Evolutionary conservation across 2,329 filamentous ascomycete species (phyloP).

Genomic region (Colletotrichum sidae): DNA sequence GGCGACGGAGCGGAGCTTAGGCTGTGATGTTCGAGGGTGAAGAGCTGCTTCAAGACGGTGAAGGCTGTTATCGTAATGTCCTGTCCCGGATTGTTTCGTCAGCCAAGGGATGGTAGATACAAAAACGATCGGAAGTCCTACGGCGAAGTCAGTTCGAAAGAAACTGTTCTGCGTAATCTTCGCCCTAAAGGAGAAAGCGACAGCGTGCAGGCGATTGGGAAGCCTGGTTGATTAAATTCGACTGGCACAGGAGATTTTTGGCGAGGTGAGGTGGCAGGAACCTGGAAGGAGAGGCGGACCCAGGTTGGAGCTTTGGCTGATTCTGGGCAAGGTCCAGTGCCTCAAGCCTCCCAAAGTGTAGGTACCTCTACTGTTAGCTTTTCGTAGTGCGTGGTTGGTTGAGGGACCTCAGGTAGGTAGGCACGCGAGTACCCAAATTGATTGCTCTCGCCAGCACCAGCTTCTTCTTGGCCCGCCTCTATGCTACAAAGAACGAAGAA

Average conservation of each 20-base stretch:
- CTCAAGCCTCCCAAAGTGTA: too few relatives aligned
- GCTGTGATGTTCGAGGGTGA: not conserved
- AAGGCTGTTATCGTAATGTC: not conserved
- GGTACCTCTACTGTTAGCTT: too few relatives aligned
- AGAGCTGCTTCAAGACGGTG: slow-evolving; percentile 9
- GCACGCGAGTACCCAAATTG: too few relatives aligned
- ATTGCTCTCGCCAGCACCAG: too few relatives aligned
- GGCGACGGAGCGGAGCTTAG: slow-evolving; percentile 8
- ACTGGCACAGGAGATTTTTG: slow-evolving; percentile 29
- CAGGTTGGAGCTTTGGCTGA: not conserved
- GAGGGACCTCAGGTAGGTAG: too few relatives aligned
- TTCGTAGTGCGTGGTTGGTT: too few relatives aligned
- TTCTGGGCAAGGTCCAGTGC: too few relatives aligned
- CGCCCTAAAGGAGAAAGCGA: slow-evolving; percentile 15
- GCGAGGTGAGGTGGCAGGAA: slow-evolving; percentile 35
- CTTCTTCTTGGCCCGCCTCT: too few relatives aligned
- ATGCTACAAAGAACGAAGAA: too few relatives aligned
- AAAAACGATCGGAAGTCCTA: not conserved
- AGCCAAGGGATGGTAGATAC: slow-evolving; percentile 9
- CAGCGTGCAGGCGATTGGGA: slow-evolving; percentile 14
- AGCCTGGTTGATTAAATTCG: slow-evolving; percentile 27
- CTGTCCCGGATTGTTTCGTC: too few relatives aligned
- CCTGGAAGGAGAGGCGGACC: slow-evolving; percentile 18
- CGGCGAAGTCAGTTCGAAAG: too few relatives aligned
- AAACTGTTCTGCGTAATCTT: not conserved